Base-by-base conservation (phyloP, 148 eudicot genomes). In the Amaranthus palmeri region DNA sequence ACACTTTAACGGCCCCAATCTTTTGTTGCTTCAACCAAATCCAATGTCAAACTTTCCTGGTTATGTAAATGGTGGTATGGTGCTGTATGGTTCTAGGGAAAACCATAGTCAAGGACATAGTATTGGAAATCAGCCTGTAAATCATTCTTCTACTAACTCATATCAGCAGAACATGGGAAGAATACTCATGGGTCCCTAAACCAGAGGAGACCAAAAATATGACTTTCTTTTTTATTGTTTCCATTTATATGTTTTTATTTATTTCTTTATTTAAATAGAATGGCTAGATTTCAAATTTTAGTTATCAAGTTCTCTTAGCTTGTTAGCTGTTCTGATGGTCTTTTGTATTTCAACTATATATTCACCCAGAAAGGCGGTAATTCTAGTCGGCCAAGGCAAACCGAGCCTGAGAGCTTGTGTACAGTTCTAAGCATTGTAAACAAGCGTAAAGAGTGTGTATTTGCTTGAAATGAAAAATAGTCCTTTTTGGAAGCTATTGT, bases 111-210 rank as follows among this genome's bases (percentile, higher is more conserved):
- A 82, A 65, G 85, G 81, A 63, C 88, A 67, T 79, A 83, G 74
- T 73, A 79, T 82, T 68, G 88, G 84, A 73, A 80, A 77, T 69
- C 81, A 72, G 64, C 83, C 88, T 60, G 71, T 85, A 71, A 86
- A 81, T 76, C 88, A 86, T 74, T 74, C 97, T 65, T 77, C 86
- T n/a, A 46, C 53, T 77, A 87, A 85, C 72, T 85, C 82, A 25
- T 87, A 84, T 71, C 88, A 85, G 45, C 86, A 85, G 84, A 86
- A 81, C 81, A 71, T 83, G 75, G 92, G 89, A 82, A 84, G 90
- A 75, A 74, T 86, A 81, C 83, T 86, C 69, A 74, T 86, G 92
- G 92, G 91, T 58, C 96, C 91, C 3, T 85, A 79, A 77, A 80
- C 57, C 52, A 70, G 74, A 53, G 62, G 74, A 67, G 11, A 25